phyloP scores from a whole-genome alignment of 306 rosid species.

The Rosa chinensis region DNA sequence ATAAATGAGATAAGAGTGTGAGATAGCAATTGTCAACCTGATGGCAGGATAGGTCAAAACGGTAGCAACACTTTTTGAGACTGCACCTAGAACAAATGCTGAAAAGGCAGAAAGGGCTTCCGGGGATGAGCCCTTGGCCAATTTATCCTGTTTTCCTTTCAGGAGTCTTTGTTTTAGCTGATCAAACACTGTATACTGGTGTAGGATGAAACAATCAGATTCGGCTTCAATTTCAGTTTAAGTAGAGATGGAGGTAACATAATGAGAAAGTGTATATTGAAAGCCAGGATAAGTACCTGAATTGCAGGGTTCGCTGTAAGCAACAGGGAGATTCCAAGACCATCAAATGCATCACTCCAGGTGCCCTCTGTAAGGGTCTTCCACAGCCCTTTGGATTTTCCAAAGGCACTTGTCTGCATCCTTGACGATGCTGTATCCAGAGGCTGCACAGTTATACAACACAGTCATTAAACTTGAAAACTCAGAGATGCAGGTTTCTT shows the following conservation, averaged over 20 bases:
- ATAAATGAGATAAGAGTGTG: conserved; percentile 16
- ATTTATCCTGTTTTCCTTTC: conserved; percentile 34
- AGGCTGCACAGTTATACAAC: conserved; percentile 65
- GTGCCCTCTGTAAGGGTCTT: conserved; percentile 83
- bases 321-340: conserved; percentile 86
- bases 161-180: conserved; percentile 76
- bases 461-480: conserved; percentile 34
- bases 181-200: conserved; percentile 95
- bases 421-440: conserved; percentile 96
- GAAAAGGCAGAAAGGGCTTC: conserved; percentile 78
- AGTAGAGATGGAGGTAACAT: background rate
- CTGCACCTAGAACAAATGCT: conserved; percentile 82
- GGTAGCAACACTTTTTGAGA: conserved; percentile 87
- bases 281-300: conserved; percentile 53
- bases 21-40: conserved; percentile 54
- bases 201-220: conserved; percentile 16
- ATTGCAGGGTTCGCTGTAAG: conserved; percentile 95
- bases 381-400: conserved; percentile 90
- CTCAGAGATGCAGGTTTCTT: conserved; percentile 2
- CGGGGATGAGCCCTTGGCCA: conserved; percentile 51
- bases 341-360: conserved; percentile 94
- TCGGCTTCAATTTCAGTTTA: conserved; percentile 9
- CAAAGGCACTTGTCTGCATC: conserved; percentile 96
- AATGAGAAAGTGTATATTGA: background rate
- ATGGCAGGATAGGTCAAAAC: conserved; percentile 91